Percentiles rank a stretch among this genome's conserved stretches.
Conservation (phyloP, 2,329 filamentous ascomycete species). For the Ceratocystis ficicola region DNA sequence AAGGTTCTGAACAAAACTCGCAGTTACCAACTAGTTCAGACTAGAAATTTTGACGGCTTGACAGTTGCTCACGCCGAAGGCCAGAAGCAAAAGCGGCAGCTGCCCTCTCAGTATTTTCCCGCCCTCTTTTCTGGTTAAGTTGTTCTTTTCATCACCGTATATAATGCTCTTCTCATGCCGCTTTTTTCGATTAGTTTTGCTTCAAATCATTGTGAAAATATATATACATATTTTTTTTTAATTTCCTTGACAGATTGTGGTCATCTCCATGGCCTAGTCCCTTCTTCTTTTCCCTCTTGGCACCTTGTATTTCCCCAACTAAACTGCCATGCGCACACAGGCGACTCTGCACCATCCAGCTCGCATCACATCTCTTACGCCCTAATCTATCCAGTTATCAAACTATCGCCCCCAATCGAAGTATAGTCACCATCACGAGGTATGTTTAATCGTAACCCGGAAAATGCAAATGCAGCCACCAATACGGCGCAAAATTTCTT, state of each 20-base stretch:
- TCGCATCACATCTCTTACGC: neutral
- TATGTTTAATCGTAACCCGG: neutral
- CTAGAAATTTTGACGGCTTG: neutral
- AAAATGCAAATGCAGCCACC: neutral
- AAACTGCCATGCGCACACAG: neutral
- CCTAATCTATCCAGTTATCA: neutral
- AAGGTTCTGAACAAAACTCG: neutral
- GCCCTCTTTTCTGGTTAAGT: neutral
- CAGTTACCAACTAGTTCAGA: neutral
- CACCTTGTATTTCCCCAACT: neutral
- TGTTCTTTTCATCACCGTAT: neutral
- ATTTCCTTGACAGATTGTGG: neutral
- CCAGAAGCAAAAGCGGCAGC: neutral
- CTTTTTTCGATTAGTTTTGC: too few species aligned
- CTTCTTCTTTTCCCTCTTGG: conserved; percentile 9
- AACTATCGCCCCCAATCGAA: too few species aligned
- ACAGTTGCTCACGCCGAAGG: neutral
- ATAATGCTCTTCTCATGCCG: too few species aligned
- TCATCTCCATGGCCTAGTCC: neutral
- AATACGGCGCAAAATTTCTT: neutral
- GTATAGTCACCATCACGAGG: neutral
- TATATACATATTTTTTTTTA: neutral
- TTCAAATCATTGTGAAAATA: neutral
- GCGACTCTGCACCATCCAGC: neutral
- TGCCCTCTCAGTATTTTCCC: neutral